phyloP scores from a whole-genome alignment of 2,329 filamentous ascomycete genomes.

The Zasmidium angulare region DNA sequence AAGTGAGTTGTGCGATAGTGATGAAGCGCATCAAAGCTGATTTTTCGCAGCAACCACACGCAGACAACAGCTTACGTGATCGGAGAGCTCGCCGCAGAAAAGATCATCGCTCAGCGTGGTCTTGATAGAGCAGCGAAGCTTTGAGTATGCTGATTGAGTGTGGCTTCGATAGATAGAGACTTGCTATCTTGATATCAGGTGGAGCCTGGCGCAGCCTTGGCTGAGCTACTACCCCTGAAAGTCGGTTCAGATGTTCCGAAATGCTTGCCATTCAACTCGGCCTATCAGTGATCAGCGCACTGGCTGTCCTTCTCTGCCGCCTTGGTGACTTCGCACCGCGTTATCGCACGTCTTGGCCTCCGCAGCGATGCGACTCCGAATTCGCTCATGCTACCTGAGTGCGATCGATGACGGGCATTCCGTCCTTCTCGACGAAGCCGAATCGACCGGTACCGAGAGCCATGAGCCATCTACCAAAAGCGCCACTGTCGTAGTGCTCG shows the following conservation, averaged over 20 bases:
- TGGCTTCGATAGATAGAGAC: not conserved
- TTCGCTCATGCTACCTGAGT: too few species aligned
- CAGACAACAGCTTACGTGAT: constrained; percentile 13
- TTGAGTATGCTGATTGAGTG: not conserved
- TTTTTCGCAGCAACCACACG: constrained; percentile 7
- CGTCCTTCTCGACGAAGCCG: too few species aligned
- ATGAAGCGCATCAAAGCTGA: not conserved
- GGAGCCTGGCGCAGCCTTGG: not conserved
- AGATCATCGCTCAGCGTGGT: constrained; percentile 12
- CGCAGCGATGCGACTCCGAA: too few species aligned
- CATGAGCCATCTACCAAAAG: too few species aligned
- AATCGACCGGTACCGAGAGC: too few species aligned
- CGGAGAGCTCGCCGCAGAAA: constrained; percentile 15
- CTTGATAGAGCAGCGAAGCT: not conserved
- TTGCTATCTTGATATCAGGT: not conserved
- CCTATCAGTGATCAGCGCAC: not conserved
- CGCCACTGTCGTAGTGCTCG: too few species aligned
- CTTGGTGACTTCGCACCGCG: not conserved
- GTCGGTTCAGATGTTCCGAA: not conserved
- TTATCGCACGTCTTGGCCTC: too few species aligned
- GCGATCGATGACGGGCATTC: not conserved
- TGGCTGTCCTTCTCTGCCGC: too few species aligned
- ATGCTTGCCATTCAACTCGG: not conserved
- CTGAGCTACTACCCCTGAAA: not conserved
- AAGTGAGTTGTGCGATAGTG: constrained; percentile 1